Conservation (phyloP, 1,284 basidiomycete genomes). For the Limonomyces culmigenus region DNA sequence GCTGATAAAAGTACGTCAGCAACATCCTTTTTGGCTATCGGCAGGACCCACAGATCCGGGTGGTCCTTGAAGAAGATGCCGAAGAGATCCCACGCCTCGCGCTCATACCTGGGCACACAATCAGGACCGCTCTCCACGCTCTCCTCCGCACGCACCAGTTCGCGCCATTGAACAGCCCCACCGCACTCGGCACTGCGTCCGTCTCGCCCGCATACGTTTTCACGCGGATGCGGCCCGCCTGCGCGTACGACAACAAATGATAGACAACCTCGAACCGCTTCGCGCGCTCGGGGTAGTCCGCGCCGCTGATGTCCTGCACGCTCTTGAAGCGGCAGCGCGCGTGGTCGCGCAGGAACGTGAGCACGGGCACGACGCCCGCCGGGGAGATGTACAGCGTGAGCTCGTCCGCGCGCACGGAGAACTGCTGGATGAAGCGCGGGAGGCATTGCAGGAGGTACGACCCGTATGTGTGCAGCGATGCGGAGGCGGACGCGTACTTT, state of each 20-base stretch:
- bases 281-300: conserved; percentile 86
- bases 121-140: neutral
- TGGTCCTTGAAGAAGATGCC: conserved; percentile 96
- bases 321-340: conserved; percentile 90
- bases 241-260: conserved; percentile 74
- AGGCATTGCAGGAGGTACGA: conserved; percentile 83
- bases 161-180: conserved; percentile 74
- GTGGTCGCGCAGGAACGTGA: conserved; percentile 94
- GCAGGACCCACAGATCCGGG: conserved; percentile 70
- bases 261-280: conserved; percentile 98
- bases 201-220: conserved; percentile 97
- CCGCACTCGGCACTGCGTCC: conserved; percentile 81
- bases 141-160: conserved; percentile 58
- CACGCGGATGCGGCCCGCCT: conserved; percentile 75
- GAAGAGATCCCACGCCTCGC: conserved; percentile 96
- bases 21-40: conserved; percentile 4
- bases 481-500: conserved; percentile 51
- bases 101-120: conserved; percentile 60
- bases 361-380: conserved; percentile 65
- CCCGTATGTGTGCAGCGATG: conserved; percentile 75
- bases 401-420: conserved; percentile 96
- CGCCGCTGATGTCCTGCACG: conserved; percentile 88
- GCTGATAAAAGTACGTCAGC: conserved; percentile 21
- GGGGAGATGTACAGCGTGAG: conserved; percentile 83
- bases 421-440: conserved; percentile 92